Percentiles rank a stretch among this genome's conserved stretches.
phyloP scores from a whole-genome alignment of 1,139 yeast genomes.

The Pichia sp. region DNA sequence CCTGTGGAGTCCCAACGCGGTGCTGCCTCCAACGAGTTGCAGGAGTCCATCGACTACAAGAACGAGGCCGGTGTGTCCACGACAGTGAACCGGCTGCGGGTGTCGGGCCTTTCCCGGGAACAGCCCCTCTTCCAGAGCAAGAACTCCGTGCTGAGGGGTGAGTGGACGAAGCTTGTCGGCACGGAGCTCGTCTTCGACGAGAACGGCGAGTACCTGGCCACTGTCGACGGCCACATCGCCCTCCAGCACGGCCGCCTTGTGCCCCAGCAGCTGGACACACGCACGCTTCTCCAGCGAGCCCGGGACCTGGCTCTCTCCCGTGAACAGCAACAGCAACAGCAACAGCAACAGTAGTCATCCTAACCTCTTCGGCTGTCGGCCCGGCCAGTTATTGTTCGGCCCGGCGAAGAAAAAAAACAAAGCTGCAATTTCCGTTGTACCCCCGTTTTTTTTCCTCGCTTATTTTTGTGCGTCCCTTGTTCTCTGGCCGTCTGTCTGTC shows the following conservation, averaged over 20 bases:
- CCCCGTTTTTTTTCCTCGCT: too few species aligned
- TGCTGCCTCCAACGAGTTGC: slow-evolving; percentile 15
- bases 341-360: neutral
- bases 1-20: neutral
- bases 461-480: neutral
- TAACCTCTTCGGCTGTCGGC: too few species aligned
- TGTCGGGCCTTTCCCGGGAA: slow-evolving; percentile 49
- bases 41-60: slow-evolving; percentile 22
- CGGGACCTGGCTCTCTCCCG: slow-evolving; percentile 20
- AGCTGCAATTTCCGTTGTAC: too few species aligned
- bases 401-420: too few species aligned
- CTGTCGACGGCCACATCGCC: slow-evolving; percentile 30
- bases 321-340: neutral
- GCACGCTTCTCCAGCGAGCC: slow-evolving; percentile 25
- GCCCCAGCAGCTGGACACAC: slow-evolving; percentile 20
- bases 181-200: slow-evolving; percentile 69
- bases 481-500: neutral
- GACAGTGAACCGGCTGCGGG: slow-evolving; percentile 41
- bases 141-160: slow-evolving; percentile 60
- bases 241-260: slow-evolving; percentile 31
- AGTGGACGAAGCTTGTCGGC: slow-evolving; percentile 78
- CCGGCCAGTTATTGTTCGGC: too few species aligned
- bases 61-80: slow-evolving; percentile 19
- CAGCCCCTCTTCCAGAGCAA: slow-evolving; percentile 54
- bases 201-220: slow-evolving; percentile 46